A percentile compares a stretch with the other conserved stretches of the same genome.
Conservation (phyloP, 2,329 filamentous ascomycete genomes). For the Westerdykella sp. region DNA sequence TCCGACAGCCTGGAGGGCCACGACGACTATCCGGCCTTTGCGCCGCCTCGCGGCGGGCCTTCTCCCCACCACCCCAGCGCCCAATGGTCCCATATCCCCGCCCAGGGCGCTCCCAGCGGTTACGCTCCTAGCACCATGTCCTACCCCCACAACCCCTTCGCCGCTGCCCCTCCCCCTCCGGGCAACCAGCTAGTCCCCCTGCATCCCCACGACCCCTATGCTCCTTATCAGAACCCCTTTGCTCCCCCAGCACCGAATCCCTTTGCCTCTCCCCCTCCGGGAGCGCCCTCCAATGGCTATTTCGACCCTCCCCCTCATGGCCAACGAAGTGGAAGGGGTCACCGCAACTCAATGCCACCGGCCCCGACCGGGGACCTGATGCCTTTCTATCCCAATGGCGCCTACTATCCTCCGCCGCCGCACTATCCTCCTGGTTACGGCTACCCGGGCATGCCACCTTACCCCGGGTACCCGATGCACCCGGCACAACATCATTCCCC, state of each 20-base stretch:
- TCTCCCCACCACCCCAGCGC: constrained; percentile 32
- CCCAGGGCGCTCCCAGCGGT: constrained; percentile 23
- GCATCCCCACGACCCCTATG: constrained; percentile 34
- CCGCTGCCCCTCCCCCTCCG: constrained; percentile 17
- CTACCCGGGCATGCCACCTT: constrained; percentile 18
- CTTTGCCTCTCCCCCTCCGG: constrained; percentile 28
- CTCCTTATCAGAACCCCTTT: constrained; percentile 32
- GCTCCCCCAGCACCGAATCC: constrained; percentile 30
- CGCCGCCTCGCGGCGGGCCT: constrained; percentile 22
- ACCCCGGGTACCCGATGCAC: constrained; percentile 14
- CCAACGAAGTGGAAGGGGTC: constrained; percentile 14
- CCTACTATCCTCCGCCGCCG: constrained; percentile 27
- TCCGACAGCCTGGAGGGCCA: constrained; percentile 40
- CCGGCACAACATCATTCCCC: constrained; percentile 5
- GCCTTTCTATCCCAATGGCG: constrained; percentile 21
- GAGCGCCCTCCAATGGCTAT: constrained; percentile 28
- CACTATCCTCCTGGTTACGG: constrained; percentile 22
- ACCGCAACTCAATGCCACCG: constrained; percentile 33
- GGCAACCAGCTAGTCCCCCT: constrained; percentile 29
- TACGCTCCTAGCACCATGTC: constrained; percentile 38
- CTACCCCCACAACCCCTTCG: constrained; percentile 22
- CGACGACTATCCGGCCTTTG: constrained; percentile 43
- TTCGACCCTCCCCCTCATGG: constrained; percentile 17
- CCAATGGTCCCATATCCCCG: constrained; percentile 34
- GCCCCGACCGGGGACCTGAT: constrained; percentile 28